These are phyloP conservation scores for Cytospora piceae DNA, from an alignment of 2,329 filamentous ascomycete genomes.

Conservation along the genomic window DNA sequence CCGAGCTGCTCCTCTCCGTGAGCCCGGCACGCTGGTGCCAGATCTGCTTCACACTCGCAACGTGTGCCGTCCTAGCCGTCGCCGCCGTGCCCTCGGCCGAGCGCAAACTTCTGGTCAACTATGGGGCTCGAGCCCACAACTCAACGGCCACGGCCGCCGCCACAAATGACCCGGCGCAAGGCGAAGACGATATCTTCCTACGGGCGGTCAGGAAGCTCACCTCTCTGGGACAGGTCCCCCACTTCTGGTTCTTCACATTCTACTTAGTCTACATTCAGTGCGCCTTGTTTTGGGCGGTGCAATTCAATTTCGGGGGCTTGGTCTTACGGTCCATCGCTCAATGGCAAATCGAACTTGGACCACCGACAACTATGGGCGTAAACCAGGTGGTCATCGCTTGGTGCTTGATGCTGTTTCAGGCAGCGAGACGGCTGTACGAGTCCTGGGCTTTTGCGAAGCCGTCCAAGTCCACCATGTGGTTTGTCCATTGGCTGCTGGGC, in stretches of 20 bases:
- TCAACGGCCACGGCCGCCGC: constrained; percentile 11
- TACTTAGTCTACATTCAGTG: constrained; percentile 73
- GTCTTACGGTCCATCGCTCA: constrained; percentile 37
- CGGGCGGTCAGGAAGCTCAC: constrained; percentile 41
- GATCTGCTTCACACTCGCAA: constrained; percentile 50
- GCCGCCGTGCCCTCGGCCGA: constrained; percentile 49
- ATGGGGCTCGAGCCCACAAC: constrained; percentile 49
- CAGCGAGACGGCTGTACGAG: constrained; percentile 75
- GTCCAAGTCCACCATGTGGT: constrained; percentile 79
- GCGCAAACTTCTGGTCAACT: constrained; percentile 52
- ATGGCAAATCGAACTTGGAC: constrained; percentile 34
- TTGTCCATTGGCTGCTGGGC: constrained; percentile 81
- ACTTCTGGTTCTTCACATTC: constrained; percentile 88
- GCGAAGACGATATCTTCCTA: constrained; percentile 32
- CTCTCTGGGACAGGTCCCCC: constrained; percentile 67
- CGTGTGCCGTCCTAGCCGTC: constrained; percentile 46
- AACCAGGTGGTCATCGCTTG: constrained; percentile 69
- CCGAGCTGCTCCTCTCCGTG: constrained; percentile 9
- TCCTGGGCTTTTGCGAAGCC: constrained; percentile 66
- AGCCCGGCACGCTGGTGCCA: constrained; percentile 46
- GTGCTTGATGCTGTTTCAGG: constrained; percentile 76
- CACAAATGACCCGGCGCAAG: background rate
- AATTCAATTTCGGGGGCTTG: constrained; percentile 60
- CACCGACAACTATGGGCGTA: constrained; percentile 55
- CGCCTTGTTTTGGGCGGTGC: constrained; percentile 74